phyloP scores from a whole-genome alignment of 1,284 basidiomycete genomes.

The Ustilago crameri region DNA sequence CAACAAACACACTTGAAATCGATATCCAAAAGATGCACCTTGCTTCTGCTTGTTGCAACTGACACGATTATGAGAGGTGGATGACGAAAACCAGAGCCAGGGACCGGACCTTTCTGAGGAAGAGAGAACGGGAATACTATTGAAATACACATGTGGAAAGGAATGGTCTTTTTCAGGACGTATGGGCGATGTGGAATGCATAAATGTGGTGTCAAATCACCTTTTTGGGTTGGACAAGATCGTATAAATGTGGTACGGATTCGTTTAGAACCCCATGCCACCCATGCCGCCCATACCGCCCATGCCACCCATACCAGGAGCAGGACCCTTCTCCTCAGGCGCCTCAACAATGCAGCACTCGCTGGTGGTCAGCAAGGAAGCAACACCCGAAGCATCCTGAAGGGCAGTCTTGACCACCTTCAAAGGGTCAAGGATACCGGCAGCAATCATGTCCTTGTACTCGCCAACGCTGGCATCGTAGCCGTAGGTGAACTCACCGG shows the following conservation, averaged over 20 bases:
- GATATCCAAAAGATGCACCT: background rate
- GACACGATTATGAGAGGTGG: conserved; percentile 11
- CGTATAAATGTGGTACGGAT: background rate
- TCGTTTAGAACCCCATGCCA: conserved; percentile 62
- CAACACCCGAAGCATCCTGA: conserved; percentile 72
- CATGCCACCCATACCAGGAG: conserved; percentile 67
- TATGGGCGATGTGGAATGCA: conserved; percentile 6
- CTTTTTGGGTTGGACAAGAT: background rate
- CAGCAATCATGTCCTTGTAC: conserved; percentile 92
- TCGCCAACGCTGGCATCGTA: conserved; percentile 92
- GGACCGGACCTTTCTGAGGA: conserved; percentile 1
- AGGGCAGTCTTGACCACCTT: conserved; percentile 67
- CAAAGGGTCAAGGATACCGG: conserved; percentile 81
- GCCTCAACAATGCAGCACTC: conserved; percentile 93
- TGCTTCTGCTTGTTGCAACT: background rate
- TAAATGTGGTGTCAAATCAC: conserved; percentile 4
- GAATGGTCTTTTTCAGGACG: background rate
- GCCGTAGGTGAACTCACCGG: conserved; percentile 71
- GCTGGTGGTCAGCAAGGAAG: conserved; percentile 88
- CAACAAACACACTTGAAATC: background rate
- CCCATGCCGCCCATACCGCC: conserved; percentile 68
- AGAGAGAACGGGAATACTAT: conserved; percentile 37
- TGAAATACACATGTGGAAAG: conserved; percentile 37
- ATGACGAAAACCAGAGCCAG: conserved; percentile 2
- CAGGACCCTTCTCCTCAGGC: conserved; percentile 81